Percentiles rank a stretch among this genome's conserved stretches.
phyloP scores from a whole-genome alignment of 108 stramenopile species.

The Fragilaria crotonensis region DNA sequence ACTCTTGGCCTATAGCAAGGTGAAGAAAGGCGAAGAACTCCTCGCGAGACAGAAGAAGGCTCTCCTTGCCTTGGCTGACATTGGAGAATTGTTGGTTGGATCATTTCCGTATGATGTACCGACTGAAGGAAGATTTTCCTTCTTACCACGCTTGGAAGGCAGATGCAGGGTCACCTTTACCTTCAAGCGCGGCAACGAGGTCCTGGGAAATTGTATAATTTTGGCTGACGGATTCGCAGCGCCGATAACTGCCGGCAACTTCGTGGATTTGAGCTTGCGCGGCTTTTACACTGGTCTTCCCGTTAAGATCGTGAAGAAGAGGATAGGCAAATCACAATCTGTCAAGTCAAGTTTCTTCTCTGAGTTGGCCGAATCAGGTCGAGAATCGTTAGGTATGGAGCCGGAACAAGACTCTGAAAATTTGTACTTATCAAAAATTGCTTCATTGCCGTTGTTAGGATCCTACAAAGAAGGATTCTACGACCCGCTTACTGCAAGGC shows the following conservation, averaged over 20 bases:
- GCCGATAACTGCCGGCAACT: slow-evolving; percentile 74
- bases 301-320: slow-evolving; percentile 52
- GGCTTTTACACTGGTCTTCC: slow-evolving; percentile 79
- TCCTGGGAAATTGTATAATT: slow-evolving; percentile 76
- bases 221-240: slow-evolving; percentile 80
- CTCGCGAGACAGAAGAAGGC: slow-evolving; percentile 33
- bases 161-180: slow-evolving; percentile 68
- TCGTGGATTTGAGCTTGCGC: slow-evolving; percentile 68
- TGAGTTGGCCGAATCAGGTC: background rate
- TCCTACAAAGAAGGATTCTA: slow-evolving; percentile 84
- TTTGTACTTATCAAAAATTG: background rate
- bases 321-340: slow-evolving; percentile 37
- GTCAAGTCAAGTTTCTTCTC: slow-evolving; percentile 16
- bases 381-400: background rate
- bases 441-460: slow-evolving; percentile 53
- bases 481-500: slow-evolving; percentile 75
- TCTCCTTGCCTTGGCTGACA: slow-evolving; percentile 50
- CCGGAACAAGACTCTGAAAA: too few relatives aligned
- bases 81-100: slow-evolving; percentile 65
- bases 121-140: slow-evolving; percentile 63
- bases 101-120: slow-evolving; percentile 67
- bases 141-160: slow-evolving; percentile 67
- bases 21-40: slow-evolving; percentile 14
- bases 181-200: slow-evolving; percentile 30
- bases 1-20: slow-evolving; percentile 26